Evolutionary conservation across 805 yeast genomes (phyloP).

Genomic region (Saturnispora galanensis): DNA sequence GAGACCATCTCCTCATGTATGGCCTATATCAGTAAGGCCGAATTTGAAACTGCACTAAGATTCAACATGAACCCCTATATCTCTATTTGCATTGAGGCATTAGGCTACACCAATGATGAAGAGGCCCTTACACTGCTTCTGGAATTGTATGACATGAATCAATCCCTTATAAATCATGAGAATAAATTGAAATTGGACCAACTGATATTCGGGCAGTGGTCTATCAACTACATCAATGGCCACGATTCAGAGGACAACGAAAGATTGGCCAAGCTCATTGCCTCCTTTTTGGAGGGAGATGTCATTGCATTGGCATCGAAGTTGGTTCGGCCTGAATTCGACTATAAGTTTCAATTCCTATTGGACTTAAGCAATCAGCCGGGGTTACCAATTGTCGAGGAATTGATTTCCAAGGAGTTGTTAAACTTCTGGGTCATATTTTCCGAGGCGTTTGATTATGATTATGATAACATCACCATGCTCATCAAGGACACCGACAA

Average conservation of each 20-base stretch:
- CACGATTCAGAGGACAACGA: slow-evolving; percentile 27
- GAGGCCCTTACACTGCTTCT: slow-evolving; percentile 29
- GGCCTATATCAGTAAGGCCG: slow-evolving; percentile 29
- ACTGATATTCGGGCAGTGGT: slow-evolving; percentile 39
- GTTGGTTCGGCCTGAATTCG: slow-evolving; percentile 28
- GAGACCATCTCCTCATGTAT: slow-evolving; percentile 30
- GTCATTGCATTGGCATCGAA: slow-evolving; percentile 32
- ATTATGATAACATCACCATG: slow-evolving; percentile 29
- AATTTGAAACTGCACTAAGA: slow-evolving; percentile 23
- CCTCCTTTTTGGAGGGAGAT: slow-evolving; percentile 39
- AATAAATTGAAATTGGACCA: slow-evolving; percentile 25
- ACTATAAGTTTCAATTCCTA: slow-evolving; percentile 38
- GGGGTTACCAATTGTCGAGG: slow-evolving; percentile 50
- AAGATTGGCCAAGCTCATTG: slow-evolving; percentile 35
- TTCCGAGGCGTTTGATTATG: slow-evolving; percentile 46
- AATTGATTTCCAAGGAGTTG: slow-evolving; percentile 43
- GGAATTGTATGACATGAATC: slow-evolving; percentile 39
- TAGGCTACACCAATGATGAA: slow-evolving; percentile 12
- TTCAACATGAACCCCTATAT: slow-evolving; percentile 19
- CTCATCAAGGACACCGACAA: slow-evolving; percentile 27
- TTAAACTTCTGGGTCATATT: slow-evolving; percentile 63
- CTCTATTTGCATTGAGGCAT: slow-evolving; percentile 13
- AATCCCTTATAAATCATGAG: slow-evolving; percentile 29
- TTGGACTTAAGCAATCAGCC: slow-evolving; percentile 47
- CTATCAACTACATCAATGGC: slow-evolving; percentile 28